phyloP scores from a whole-genome alignment of 768 basidiomycete species.

The Tephrocybe rancida region DNA sequence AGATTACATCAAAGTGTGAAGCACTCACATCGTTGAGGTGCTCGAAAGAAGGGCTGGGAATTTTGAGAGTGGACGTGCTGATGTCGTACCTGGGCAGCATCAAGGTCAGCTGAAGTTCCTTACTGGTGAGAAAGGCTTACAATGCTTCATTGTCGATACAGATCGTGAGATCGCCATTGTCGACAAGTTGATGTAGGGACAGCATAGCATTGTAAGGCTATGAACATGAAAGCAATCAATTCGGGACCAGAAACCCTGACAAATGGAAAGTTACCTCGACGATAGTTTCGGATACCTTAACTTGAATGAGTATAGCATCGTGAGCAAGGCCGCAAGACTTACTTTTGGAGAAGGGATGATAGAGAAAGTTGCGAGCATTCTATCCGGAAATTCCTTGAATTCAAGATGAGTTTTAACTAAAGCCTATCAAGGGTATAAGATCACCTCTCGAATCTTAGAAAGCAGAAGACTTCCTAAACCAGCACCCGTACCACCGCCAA shows the following conservation, averaged over 20 bases:
- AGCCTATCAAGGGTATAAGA: conserved; percentile 28
- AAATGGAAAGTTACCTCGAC: conserved; percentile 61
- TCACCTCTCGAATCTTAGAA: conserved; percentile 78
- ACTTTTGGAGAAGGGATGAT: conserved; percentile 57
- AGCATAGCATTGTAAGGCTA: conserved; percentile 89
- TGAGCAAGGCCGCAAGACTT: background rate
- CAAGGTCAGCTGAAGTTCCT: background rate
- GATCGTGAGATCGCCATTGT: conserved; percentile 82
- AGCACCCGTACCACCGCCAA: conserved; percentile 90
- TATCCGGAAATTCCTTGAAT: conserved; percentile 53
- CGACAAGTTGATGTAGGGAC: conserved; percentile 87
- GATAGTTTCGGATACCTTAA: conserved; percentile 59
- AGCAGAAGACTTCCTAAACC: conserved; percentile 82
- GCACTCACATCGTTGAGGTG: conserved; percentile 68
- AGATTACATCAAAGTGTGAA: no score
- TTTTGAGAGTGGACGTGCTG: conserved; percentile 63
- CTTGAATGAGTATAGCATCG: background rate
- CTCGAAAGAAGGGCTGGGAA: conserved; percentile 61
- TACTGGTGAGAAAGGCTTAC: conserved; percentile 40
- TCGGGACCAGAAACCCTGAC: conserved; percentile 23
- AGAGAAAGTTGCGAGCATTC: conserved; percentile 58
- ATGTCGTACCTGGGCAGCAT: conserved; percentile 64
- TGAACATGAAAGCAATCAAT: conserved; percentile 41
- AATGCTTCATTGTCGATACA: conserved; percentile 89
- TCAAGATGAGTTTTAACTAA: conserved; percentile 1